These are phyloP conservation scores for Drechslerella coelobrocha DNA, from an alignment of 2,329 filamentous ascomycete genomes.

Conservation along the genomic window DNA sequence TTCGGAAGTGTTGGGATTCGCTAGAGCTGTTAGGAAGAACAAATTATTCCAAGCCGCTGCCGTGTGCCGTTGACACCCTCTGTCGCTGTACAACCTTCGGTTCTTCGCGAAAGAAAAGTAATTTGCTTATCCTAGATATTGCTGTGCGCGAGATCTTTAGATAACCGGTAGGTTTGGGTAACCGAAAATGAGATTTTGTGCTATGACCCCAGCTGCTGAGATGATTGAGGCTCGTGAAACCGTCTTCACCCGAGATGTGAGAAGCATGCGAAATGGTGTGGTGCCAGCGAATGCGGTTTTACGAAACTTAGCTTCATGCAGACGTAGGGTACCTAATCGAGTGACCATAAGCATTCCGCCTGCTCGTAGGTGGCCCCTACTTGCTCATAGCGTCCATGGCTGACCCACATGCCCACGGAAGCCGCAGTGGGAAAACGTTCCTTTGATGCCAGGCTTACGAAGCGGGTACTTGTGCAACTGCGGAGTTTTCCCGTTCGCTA, in stretches of 20 bases:
- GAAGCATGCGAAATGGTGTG: background rate
- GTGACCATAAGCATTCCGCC: background rate
- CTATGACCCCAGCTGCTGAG: slow-evolving; percentile 13
- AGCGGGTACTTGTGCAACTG: background rate
- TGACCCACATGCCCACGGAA: background rate
- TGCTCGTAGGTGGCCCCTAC: background rate
- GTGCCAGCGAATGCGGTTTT: background rate
- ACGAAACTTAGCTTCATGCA: background rate
- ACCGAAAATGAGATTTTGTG: slow-evolving; percentile 20
- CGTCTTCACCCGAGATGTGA: background rate
- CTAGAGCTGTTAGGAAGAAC: background rate
- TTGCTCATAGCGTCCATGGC: background rate
- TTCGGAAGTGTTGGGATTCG: background rate
- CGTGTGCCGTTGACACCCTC: background rate
- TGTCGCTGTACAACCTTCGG: background rate
- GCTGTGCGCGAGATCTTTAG: slow-evolving; percentile 24
- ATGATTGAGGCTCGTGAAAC: background rate
- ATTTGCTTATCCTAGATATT: background rate
- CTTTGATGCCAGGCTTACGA: background rate
- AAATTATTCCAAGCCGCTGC: background rate
- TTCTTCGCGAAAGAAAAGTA: background rate
- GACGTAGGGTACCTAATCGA: background rate
- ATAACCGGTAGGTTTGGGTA: slow-evolving; percentile 29
- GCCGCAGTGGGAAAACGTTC: background rate
- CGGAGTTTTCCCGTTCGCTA: background rate